Percentiles rank a stretch among this genome's conserved stretches.
These are phyloP conservation scores for Cryptosporidium ryanae DNA, from an alignment of 169 alveolate genomes.

Conservation along the genomic window DNA sequence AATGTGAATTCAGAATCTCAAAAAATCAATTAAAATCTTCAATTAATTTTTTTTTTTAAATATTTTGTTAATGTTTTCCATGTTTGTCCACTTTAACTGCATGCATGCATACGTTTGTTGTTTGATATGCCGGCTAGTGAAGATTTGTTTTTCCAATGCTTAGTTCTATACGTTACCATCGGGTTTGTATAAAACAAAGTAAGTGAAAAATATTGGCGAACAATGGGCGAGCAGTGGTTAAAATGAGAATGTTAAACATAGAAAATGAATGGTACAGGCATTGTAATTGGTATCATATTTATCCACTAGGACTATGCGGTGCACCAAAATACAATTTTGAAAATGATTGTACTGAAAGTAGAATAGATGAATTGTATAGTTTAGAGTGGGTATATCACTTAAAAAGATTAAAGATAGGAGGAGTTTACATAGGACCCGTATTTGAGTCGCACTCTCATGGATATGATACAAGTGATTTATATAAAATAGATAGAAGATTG, in stretches of 20 bases:
- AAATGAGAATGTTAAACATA: background rate
- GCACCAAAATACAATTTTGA: slow-evolving; percentile 21
- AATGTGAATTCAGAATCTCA: background rate
- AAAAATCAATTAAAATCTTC: too few relatives aligned
- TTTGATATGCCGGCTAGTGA: too few relatives aligned
- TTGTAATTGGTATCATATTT: slow-evolving; percentile 72
- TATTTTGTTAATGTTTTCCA: background rate
- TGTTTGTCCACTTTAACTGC: too few relatives aligned
- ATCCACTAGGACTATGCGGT: slow-evolving; percentile 63
- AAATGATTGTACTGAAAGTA: slow-evolving; percentile 4
- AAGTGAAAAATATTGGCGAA: background rate
- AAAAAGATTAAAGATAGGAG: slow-evolving; percentile 50
- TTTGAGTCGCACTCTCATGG: slow-evolving; percentile 70
- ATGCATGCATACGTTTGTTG: too few relatives aligned
- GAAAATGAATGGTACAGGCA: slow-evolving; percentile 40
- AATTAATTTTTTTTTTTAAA: too few relatives aligned
- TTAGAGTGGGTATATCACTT: slow-evolving; percentile 48
- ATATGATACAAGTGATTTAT: slow-evolving; percentile 58
- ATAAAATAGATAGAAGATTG: slow-evolving; percentile 33
- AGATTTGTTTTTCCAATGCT: too few relatives aligned
- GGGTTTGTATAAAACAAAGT: too few relatives aligned
- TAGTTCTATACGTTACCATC: too few relatives aligned
- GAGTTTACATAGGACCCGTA: slow-evolving; percentile 65
- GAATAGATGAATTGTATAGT: slow-evolving; percentile 19
- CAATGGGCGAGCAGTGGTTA: background rate